Evolutionary conservation across 2,329 filamentous ascomycete genomes (phyloP).

Genomic region (Penicillium sclerotiorum): DNA sequence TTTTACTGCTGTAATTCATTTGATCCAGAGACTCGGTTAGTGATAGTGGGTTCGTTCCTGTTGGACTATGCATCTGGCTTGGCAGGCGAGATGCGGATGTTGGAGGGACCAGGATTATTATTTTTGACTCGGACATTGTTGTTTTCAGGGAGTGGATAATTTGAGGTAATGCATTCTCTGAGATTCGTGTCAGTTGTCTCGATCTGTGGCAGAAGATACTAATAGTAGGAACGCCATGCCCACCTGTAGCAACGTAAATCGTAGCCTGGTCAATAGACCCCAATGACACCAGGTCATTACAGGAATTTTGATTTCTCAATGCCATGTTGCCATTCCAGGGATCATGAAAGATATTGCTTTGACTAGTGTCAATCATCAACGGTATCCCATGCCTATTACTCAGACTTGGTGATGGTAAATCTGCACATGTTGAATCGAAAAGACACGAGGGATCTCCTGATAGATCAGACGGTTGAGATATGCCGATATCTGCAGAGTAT

Average conservation of each 20-base stretch:
- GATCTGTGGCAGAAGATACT: too few relatives aligned
- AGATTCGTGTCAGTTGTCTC: background rate
- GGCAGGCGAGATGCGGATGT: background rate
- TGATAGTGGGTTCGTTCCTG: too few relatives aligned
- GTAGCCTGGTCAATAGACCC: conserved; percentile 11
- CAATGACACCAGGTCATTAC: too few relatives aligned
- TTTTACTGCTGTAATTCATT: too few relatives aligned
- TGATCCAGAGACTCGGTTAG: too few relatives aligned
- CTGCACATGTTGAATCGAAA: background rate
- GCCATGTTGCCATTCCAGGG: too few relatives aligned
- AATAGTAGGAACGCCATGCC: too few relatives aligned
- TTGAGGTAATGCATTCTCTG: conserved; percentile 22
- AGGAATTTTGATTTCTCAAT: too few relatives aligned
- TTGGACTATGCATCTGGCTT: too few relatives aligned
- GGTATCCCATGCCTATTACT: background rate
- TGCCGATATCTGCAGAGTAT: conserved; percentile 6
- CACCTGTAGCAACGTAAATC: conserved; percentile 24
- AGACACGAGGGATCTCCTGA: background rate
- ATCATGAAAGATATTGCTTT: background rate
- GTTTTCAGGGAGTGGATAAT: conserved; percentile 20
- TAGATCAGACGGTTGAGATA: background rate
- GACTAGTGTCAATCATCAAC: background rate
- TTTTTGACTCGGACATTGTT: conserved; percentile 17
- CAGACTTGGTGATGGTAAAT: background rate
- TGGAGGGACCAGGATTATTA: conserved; percentile 22